Evolutionary conservation across 73 alveolate species (phyloP).

Genomic region (Tetrahymena thermophila): DNA sequence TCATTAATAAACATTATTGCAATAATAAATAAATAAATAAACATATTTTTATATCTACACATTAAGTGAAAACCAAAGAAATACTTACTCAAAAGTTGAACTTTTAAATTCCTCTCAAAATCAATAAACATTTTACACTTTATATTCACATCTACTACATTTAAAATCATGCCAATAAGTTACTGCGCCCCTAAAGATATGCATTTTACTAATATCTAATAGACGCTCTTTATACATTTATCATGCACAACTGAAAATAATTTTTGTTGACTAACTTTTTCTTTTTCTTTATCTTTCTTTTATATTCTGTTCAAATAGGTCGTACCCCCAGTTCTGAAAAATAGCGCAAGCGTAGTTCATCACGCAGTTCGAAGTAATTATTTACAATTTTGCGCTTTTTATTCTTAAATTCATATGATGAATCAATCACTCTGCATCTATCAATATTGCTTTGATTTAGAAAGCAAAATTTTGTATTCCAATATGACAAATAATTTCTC

Average conservation of each 20-base stretch:
- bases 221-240: neutral
- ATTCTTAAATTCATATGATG: neutral
- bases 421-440: neutral
- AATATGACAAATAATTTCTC: neutral
- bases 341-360: constrained; percentile 4
- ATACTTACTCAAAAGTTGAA: neutral
- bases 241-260: neutral
- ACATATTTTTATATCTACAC: neutral
- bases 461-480: neutral
- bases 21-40: too few relatives aligned
- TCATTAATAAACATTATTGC: neutral
- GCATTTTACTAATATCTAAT: neutral
- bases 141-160: neutral
- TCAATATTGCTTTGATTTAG: neutral
- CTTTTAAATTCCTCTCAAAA: neutral
- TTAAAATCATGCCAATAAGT: neutral
- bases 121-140: neutral
- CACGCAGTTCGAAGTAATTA: constrained; percentile 1
- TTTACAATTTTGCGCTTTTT: neutral
- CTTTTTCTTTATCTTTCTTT: neutral
- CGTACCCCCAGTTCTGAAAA: neutral
- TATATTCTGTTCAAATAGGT: neutral
- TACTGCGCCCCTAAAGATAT: neutral
- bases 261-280: neutral
- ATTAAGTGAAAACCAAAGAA: neutral